phyloP scores from a whole-genome alignment of 2,329 filamentous ascomycete species.

The Parasarocladium wereldwijsianum region DNA sequence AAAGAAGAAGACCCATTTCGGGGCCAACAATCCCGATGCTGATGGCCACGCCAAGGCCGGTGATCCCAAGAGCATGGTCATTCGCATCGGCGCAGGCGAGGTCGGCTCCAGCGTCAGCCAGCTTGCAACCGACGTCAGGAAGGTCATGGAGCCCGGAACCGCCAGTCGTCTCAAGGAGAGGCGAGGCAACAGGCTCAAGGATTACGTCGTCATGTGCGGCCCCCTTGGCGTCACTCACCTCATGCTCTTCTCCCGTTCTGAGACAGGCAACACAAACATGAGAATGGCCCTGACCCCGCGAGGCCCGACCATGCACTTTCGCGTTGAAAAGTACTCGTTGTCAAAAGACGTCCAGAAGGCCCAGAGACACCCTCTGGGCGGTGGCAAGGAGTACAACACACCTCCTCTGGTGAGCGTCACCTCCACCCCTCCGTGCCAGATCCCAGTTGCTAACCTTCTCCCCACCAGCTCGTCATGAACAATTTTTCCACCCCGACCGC shows the following conservation, averaged over 20 bases:
- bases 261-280: conserved; percentile 82
- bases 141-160: conserved; percentile 92
- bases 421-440: neutral
- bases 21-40: conserved; percentile 45
- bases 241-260: conserved; percentile 81
- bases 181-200: conserved; percentile 71
- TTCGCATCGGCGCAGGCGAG: conserved; percentile 87
- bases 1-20: conserved; percentile 80
- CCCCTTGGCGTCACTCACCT: conserved; percentile 87
- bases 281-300: conserved; percentile 75
- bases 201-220: conserved; percentile 92
- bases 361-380: conserved; percentile 67
- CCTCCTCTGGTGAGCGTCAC: conserved; percentile 54
- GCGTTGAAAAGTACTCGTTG: conserved; percentile 87
- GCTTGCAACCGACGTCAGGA: conserved; percentile 77
- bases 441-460: neutral
- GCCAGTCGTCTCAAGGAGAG: conserved; percentile 81
- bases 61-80: conserved; percentile 93
- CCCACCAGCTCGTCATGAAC: conserved; percentile 96
- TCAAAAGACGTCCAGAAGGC: conserved; percentile 80
- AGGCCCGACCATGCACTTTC: conserved; percentile 86
- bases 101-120: conserved; percentile 86
- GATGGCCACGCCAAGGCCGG: conserved; percentile 48
- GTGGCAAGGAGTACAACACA: conserved; percentile 72
- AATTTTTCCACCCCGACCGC: conserved; percentile 63